Evolutionary conservation across 768 basidiomycete genomes (phyloP).

Genomic region (Dendrothele bispora): DNA sequence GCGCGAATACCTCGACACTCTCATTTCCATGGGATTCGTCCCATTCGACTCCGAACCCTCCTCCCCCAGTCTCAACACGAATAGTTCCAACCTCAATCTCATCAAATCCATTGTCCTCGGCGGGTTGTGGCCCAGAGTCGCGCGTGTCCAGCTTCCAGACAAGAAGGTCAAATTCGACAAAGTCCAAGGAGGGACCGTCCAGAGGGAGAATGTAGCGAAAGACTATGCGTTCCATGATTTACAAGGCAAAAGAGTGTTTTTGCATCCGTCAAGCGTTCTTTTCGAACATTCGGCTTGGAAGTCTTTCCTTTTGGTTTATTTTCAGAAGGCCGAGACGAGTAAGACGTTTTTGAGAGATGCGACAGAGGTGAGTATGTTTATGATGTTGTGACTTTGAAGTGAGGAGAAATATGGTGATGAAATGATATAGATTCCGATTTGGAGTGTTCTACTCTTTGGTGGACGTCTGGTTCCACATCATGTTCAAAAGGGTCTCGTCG

Average conservation of each 20-base stretch:
- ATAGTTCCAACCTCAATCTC: conserved; percentile 68
- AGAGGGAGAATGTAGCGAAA: conserved; percentile 79
- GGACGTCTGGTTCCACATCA: conserved; percentile 79
- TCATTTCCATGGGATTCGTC: conserved; percentile 72
- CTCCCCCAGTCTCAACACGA: conserved; percentile 56
- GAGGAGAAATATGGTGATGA: neutral
- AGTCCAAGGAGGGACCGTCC: conserved; percentile 79
- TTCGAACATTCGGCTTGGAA: conserved; percentile 76
- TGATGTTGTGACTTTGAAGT: neutral
- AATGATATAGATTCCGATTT: conserved; percentile 71
- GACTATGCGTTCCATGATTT: conserved; percentile 85
- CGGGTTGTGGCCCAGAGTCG: conserved; percentile 85
- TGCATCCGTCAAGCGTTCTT: conserved; percentile 81
- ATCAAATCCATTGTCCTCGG: conserved; percentile 85
- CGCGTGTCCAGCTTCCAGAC: conserved; percentile 70
- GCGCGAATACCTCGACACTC: conserved; percentile 71
- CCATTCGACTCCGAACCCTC: conserved; percentile 44
- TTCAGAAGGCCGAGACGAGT: conserved; percentile 76
- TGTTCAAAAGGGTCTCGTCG: conserved; percentile 70
- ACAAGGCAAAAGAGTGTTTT: conserved; percentile 62
- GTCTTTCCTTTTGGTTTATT: conserved; percentile 80
- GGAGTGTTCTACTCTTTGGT: conserved; percentile 82
- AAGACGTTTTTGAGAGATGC: conserved; percentile 87
- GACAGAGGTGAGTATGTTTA: conserved; percentile 65
- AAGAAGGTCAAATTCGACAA: conserved; percentile 82